Conservation (phyloP, 1,284 basidiomycete genomes). For the Cutaneotrichosporon sp. region DNA sequence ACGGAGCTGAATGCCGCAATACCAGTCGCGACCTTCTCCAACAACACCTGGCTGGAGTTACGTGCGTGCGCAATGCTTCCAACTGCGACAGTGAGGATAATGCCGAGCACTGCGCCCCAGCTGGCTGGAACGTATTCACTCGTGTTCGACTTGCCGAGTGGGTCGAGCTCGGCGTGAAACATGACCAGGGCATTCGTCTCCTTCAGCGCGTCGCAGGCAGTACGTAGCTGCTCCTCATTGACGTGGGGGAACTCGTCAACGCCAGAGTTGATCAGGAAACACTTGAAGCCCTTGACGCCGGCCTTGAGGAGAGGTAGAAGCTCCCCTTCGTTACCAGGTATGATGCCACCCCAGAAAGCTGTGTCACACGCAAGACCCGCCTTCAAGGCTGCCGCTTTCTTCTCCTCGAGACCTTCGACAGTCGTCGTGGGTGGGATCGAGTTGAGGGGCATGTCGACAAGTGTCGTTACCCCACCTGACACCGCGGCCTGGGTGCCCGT, state of each 20-base stretch:
- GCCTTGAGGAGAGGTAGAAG: conserved; percentile 58
- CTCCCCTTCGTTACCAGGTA: conserved; percentile 68
- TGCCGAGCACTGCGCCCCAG: background rate
- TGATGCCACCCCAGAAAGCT: conserved; percentile 90
- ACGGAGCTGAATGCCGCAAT: background rate
- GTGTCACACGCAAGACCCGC: conserved; percentile 63
- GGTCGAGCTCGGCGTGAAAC: conserved; percentile 85
- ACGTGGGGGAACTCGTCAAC: conserved; percentile 94
- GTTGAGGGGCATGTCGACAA: conserved; percentile 94
- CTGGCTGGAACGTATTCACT: background rate
- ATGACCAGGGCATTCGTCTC: conserved; percentile 66
- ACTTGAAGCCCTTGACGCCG: conserved; percentile 91
- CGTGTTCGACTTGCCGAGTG: conserved; percentile 14
- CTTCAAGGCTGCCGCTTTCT: conserved; percentile 59
- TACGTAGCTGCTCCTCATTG: conserved; percentile 60
- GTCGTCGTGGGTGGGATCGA: conserved; percentile 91
- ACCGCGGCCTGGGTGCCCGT: conserved; percentile 83
- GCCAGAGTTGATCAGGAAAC: conserved; percentile 88
- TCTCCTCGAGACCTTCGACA: conserved; percentile 63
- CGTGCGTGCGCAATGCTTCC: background rate
- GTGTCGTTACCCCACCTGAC: conserved; percentile 82
- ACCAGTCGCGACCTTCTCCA: background rate
- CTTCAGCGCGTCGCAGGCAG: conserved; percentile 57
- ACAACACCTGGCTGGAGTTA: background rate
- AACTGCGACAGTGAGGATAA: background rate